Base-by-base conservation (phyloP, 768 basidiomycete genomes). In the Lanmaoa rubissima region DNA sequence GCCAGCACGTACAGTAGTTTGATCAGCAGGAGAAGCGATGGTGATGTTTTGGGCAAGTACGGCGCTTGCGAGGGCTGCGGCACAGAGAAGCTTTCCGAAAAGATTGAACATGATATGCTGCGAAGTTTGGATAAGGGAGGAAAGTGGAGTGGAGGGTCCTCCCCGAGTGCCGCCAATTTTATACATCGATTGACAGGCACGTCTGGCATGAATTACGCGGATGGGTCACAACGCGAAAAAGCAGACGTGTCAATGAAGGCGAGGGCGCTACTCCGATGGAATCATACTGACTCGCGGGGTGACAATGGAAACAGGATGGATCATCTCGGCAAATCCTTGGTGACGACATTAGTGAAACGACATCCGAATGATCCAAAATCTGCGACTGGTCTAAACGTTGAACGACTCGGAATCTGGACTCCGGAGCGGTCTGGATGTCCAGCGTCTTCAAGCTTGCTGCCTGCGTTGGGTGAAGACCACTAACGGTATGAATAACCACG, bases 31-130 rank as follows among this genome's bases (percentile, higher is more conserved):
- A 4, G 48, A 51, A 5, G 73, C 68, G 42, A 82, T 78, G 19
- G 42, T 45, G 4, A 74, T 61, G 19, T 62, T 50, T 54, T 84
- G 82, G 2, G 76, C 79, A 24, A 77, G 48, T 8, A 69, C 73
- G 32, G 64, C 26, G 34, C 51, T 48, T 3, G 50, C 50, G 53
- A 61, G 31, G 5, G 48, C 48, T 1, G 28, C 35, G 1, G 31
- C 41, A n/a, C 43, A 64, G 47, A 61, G n/a, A 21, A 61, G 11
- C 16, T 24, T 46, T 10, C 36, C 39, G 9, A 64, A 43, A 3
- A 34, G 14, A 9, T 43, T 36, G 17, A 53, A 51, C 63, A 64
- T 64, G 35, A 24, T 45, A 14, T 8, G 8, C 17, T 16, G 26
- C 8, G 7, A 13, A 13, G n/a, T 24, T 24, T 14, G 14, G 24